phyloP scores from a whole-genome alignment of 495 filamentous ascomycete species.

The Darksidea phi region DNA sequence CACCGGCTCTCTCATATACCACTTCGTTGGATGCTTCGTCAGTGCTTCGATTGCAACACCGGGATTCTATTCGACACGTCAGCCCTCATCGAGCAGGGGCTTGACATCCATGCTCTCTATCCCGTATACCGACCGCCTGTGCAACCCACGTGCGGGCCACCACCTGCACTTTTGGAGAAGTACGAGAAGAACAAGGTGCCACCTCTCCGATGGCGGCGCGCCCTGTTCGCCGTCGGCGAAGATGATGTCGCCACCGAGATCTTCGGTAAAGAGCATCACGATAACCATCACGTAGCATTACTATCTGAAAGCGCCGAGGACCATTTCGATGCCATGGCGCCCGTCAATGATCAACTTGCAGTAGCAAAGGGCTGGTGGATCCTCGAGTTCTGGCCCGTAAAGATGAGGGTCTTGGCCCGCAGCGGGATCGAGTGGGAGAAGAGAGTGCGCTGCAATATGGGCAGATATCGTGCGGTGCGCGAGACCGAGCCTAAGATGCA shows the following conservation, averaged over 20 bases:
- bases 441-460: conserved; percentile 39
- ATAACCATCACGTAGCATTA: conserved; percentile 1
- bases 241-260: conserved; percentile 2
- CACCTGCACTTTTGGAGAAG: conserved; percentile 35
- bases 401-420: conserved; percentile 34
- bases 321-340: conserved; percentile 41
- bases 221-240: conserved; percentile 16
- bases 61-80: conserved; percentile 43
- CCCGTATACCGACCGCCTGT: conserved; percentile 34
- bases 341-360: conserved; percentile 40
- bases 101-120: conserved; percentile 41
- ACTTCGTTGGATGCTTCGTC: conserved; percentile 47
- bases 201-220: conserved; percentile 15
- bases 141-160: conserved; percentile 32
- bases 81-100: conserved; percentile 38
- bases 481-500: conserved; percentile 43
- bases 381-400: conserved; percentile 46
- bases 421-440: conserved; percentile 39
- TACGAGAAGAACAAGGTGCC: conserved; percentile 30
- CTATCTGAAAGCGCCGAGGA: conserved; percentile 44
- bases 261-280: conserved; percentile 7
- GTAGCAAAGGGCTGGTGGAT: conserved; percentile 44
- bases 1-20: conserved; percentile 51
- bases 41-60: conserved; percentile 47
- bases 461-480: conserved; percentile 36